Evolutionary conservation across 306 rosid genomes (phyloP).

Genomic region (Vigna radiata): DNA sequence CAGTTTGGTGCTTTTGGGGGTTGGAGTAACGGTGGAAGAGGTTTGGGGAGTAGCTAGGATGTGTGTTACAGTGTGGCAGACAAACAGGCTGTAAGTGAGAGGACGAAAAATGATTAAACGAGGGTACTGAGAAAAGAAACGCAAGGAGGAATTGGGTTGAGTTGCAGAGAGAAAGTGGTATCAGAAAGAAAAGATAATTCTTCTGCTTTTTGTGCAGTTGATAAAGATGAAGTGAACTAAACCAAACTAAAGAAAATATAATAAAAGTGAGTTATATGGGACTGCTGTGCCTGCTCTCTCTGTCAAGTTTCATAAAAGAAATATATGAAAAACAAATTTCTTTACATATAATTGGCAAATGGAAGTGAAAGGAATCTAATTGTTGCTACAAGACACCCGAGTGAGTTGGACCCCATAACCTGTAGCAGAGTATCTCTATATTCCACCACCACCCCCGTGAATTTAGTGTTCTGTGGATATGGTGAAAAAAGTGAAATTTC

Average conservation of each 20-base stretch:
- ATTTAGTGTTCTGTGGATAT: conserved; percentile 30
- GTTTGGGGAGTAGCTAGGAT: conserved; percentile 24
- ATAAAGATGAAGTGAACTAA: conserved; percentile 32
- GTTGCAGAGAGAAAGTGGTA: conserved; percentile 40
- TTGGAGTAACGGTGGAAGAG: conserved; percentile 16
- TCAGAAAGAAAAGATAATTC: conserved; percentile 44
- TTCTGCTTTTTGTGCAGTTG: conserved; percentile 42
- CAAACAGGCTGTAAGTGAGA: conserved; percentile 27
- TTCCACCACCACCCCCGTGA: conserved; percentile 42
- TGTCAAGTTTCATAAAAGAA: not conserved
- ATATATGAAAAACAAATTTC: conserved; percentile 11
- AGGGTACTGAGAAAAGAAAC: conserved; percentile 44
- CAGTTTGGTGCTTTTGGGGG: conserved; percentile 5
- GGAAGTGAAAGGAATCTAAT: conserved; percentile 50
- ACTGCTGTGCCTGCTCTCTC: conserved; percentile 44
- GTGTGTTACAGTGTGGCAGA: conserved; percentile 32
- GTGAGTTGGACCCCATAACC: conserved; percentile 61
- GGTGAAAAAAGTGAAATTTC: conserved; percentile 38
- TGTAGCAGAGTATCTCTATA: conserved; percentile 25
- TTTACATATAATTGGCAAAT: conserved; percentile 29
- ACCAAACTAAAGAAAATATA: conserved; percentile 45
- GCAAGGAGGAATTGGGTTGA: conserved; percentile 30
- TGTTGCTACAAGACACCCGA: conserved; percentile 52
- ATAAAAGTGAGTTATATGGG: conserved; percentile 36
- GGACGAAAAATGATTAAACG: conserved; percentile 30